Evolutionary conservation across 2,329 filamentous ascomycete genomes (phyloP).

Genomic region (Colletotrichum sp.): DNA sequence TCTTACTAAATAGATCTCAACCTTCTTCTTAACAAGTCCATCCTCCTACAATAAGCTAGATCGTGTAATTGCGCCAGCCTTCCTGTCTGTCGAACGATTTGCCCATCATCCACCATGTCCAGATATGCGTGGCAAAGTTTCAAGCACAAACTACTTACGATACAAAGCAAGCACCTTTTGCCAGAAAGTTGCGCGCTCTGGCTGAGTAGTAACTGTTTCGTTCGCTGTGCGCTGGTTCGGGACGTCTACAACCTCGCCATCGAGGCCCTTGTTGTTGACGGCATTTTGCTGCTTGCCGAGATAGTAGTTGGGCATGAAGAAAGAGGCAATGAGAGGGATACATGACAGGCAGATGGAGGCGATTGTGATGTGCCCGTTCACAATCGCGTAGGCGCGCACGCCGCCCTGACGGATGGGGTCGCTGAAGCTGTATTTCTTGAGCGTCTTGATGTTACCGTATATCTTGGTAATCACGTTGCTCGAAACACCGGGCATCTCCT

Average conservation of each 20-base stretch:
- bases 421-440: conserved; percentile 34
- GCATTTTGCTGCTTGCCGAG: conserved; percentile 39
- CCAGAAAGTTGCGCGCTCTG: not conserved
- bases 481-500: conserved; percentile 33
- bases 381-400: conserved; percentile 38
- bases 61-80: not conserved
- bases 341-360: conserved; percentile 32
- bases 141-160: not conserved
- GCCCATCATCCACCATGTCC: not conserved
- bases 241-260: conserved; percentile 29
- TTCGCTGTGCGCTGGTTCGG: not conserved
- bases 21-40: not conserved
- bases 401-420: conserved; percentile 40
- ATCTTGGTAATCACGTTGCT: conserved; percentile 29
- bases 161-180: not conserved
- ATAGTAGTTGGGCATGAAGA: conserved; percentile 47
- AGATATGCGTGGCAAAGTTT: not conserved
- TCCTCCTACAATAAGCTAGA: not conserved
- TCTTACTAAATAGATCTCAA: accelerated
- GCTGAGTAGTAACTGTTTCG: not conserved
- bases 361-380: conserved; percentile 40
- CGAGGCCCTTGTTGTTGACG: conserved; percentile 35
- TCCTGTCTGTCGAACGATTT: not conserved
- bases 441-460: conserved; percentile 38
- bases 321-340: conserved; percentile 36